Percentiles rank a stretch among this genome's conserved stretches.
phyloP scores from a whole-genome alignment of 1,139 yeast genomes.

The Blastobotrys arbuscula region DNA sequence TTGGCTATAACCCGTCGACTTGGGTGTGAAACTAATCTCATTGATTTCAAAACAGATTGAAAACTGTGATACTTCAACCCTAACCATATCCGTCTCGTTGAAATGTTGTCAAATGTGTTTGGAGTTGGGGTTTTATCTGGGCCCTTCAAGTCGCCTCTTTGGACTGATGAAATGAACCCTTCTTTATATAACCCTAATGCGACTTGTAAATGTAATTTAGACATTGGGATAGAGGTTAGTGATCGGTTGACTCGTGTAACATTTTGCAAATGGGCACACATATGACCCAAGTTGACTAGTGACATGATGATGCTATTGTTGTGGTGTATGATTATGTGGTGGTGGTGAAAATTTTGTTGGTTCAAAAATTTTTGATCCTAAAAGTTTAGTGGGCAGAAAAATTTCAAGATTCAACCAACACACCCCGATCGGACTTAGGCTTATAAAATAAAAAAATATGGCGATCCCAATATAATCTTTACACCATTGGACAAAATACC shows the following conservation, averaged over 20 bases:
- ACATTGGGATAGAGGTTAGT: slow-evolving; percentile 77
- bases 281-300: slow-evolving; percentile 73
- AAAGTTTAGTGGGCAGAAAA: neutral
- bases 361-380: neutral
- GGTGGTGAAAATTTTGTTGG: slow-evolving; percentile 4
- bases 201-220: slow-evolving; percentile 74
- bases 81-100: slow-evolving; percentile 86
- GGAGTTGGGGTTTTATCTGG: slow-evolving; percentile 75
- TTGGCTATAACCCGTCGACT: slow-evolving; percentile 66
- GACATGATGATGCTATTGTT: slow-evolving; percentile 51
- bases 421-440: neutral
- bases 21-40: slow-evolving; percentile 78
- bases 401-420: neutral
- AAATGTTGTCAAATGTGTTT: slow-evolving; percentile 80
- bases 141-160: slow-evolving; percentile 83
- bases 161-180: slow-evolving; percentile 81
- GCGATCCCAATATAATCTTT: neutral
- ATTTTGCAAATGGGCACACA: slow-evolving; percentile 87
- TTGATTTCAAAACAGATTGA: slow-evolving; percentile 65
- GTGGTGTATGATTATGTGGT: neutral
- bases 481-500: neutral
- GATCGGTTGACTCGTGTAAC: slow-evolving; percentile 72
- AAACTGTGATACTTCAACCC: slow-evolving; percentile 84
- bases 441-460: neutral
- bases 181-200: slow-evolving; percentile 82